Conservation (phyloP, 2,329 filamentous ascomycete genomes). For the Aureobasidium lini region DNA sequence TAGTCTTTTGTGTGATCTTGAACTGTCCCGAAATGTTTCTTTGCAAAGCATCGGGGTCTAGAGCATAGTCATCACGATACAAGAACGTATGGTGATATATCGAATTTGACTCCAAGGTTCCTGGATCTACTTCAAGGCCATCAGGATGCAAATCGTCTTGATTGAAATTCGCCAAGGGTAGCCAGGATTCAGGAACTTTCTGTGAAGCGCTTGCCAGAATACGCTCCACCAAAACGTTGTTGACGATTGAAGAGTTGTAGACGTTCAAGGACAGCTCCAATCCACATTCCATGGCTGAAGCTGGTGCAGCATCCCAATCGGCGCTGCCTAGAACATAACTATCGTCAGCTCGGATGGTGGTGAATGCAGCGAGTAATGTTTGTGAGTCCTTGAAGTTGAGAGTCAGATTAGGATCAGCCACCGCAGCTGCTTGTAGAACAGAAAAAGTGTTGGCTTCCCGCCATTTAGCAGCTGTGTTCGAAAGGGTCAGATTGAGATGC, state of each 20-base stretch:
- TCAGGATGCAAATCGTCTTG: background rate
- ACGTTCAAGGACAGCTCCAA: background rate
- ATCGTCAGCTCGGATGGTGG: background rate
- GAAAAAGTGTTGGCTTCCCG: background rate
- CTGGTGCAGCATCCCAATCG: background rate
- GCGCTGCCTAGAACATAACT: background rate
- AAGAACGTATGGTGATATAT: background rate
- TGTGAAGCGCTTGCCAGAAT: background rate
- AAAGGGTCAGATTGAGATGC: background rate
- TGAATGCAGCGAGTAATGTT: background rate
- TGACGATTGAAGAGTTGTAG: background rate
- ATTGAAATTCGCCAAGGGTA: background rate
- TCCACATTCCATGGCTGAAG: conserved; percentile 1
- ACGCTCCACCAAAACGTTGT: background rate
- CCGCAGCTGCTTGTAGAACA: background rate
- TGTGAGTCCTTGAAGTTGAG: background rate
- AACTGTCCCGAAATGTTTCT: background rate
- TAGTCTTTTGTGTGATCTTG: background rate
- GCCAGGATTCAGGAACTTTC: background rate
- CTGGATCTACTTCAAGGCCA: background rate
- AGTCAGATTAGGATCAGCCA: background rate
- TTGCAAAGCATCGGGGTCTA: background rate
- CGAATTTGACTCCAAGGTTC: background rate
- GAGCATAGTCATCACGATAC: background rate
- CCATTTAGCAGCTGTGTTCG: background rate